Conservation (phyloP, 116 monocot species). For the Posidonia oceanica region DNA sequence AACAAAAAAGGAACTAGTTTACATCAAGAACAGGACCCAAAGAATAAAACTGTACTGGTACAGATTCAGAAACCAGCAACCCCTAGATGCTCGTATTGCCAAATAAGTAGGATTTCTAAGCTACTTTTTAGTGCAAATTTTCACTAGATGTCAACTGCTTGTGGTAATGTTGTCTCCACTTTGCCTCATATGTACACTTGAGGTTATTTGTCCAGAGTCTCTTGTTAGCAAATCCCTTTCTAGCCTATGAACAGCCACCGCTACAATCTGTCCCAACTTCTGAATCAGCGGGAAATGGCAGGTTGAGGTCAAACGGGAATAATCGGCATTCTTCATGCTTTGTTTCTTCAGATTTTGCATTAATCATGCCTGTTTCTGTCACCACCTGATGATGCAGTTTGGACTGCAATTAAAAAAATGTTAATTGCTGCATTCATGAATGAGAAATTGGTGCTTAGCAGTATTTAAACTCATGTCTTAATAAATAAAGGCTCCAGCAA, state of each 20-base stretch:
- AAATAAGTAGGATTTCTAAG: neutral
- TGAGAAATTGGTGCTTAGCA: neutral
- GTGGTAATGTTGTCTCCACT: neutral
- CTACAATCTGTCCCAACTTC: neutral
- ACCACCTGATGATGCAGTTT: neutral
- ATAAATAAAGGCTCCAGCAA: too few relatives aligned
- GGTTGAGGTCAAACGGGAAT: conserved; percentile 8
- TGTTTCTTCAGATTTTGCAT: neutral
- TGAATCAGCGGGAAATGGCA: neutral
- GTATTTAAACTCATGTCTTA: too few relatives aligned
- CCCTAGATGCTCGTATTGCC: neutral
- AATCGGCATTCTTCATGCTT: neutral
- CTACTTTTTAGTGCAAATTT: neutral
- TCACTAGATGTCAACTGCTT: neutral
- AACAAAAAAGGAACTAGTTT: neutral
- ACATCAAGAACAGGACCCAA: neutral
- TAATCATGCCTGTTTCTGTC: neutral
- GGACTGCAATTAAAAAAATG: neutral
- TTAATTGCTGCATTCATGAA: neutral
- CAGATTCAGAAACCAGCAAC: neutral
- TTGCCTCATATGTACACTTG: conserved; percentile 4
- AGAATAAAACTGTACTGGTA: neutral
- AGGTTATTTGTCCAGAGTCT: neutral
- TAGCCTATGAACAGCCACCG: neutral
- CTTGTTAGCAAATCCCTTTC: neutral